Conservation (phyloP, 805 yeast species). For the Torulaspora maleeae region DNA sequence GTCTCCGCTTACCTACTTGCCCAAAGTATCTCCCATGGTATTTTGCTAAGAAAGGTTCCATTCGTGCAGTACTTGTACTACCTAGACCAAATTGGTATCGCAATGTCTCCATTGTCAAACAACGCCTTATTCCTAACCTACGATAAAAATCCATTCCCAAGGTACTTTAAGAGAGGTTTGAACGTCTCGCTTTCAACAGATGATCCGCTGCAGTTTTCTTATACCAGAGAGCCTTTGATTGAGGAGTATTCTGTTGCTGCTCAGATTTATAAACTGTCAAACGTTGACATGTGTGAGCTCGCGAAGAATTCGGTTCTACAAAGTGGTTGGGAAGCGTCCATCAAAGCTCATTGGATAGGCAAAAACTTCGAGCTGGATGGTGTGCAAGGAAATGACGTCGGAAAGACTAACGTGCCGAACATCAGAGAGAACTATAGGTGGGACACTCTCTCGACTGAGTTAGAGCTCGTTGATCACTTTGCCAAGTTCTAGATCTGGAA, state of each 20-base stretch:
- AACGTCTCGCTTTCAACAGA: slow-evolving; percentile 94
- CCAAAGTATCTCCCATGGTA: slow-evolving; percentile 94
- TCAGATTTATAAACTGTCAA: slow-evolving; percentile 87
- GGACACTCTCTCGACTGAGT: slow-evolving; percentile 71
- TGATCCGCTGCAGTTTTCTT: slow-evolving; percentile 95
- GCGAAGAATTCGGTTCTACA: slow-evolving; percentile 90
- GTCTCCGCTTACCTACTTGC: slow-evolving; percentile 84
- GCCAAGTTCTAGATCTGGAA: slow-evolving; percentile 28
- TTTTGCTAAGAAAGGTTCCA: slow-evolving; percentile 86
- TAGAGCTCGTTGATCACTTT: slow-evolving; percentile 61
- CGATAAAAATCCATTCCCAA: slow-evolving; percentile 93
- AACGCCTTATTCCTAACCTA: slow-evolving; percentile 93
- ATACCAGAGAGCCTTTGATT: slow-evolving; percentile 93
- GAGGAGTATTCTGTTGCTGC: slow-evolving; percentile 99
- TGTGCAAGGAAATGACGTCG: slow-evolving; percentile 79
- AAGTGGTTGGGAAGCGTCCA: slow-evolving; percentile 85
- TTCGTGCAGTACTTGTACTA: slow-evolving; percentile 90
- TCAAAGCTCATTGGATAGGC: slow-evolving; percentile 93
- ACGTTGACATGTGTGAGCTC: slow-evolving; percentile 96
- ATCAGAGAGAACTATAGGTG: slow-evolving; percentile 78
- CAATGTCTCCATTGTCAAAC: slow-evolving; percentile 97
- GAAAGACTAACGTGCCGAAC: slow-evolving; percentile 91
- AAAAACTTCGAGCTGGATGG: slow-evolving; percentile 54
- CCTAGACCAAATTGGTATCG: slow-evolving; percentile 92
- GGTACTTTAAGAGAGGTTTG: slow-evolving; percentile 86